Base-by-base conservation (phyloP, 208 protist species). In the Leishmania mexicana region DNA sequence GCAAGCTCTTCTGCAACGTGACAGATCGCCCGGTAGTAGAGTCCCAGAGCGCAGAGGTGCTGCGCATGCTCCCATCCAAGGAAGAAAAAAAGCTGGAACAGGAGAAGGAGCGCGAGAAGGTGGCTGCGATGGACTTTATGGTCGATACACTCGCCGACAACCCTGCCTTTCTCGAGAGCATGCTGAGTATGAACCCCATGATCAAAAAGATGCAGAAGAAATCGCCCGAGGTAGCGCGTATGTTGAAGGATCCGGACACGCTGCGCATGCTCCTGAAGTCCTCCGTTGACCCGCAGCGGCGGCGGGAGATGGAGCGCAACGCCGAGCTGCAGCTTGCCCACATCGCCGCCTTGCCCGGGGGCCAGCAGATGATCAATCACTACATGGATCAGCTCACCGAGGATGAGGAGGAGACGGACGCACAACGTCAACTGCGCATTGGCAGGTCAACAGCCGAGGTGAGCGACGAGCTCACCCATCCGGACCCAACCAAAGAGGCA, bases 201-300 rank as follows among this genome's bases (percentile, higher is more conserved):
- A 31, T 96, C 24, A 76, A 95, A 75, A 81, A 87, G 19, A 81
- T 95, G 84, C 62, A 91, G 53, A 78, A 93, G 19, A 81, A 85
- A 53, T 79, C 93, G 19, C 94, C 94, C 0, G 89, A 97, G 64
- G 70, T 94, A 53, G 85, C 76, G 35, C 79, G 80, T 10, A 75
- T 91, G 78, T 40, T 97, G 57, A 81, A 81, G 21, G 87, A 97
- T 72, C 92, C 90, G 0, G 90, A 95, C 6, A 92, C 82, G n/a
- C 47, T 97, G n/a, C 94, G 95, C 60, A 87, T 85, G 31, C 49
- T 97, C 0, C 83, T 97, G 24, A 88, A 95, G 86, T 87, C 90
- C 2, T 88, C 91, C 70, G 77, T 96, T 35, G 89, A 97, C 76
- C 93, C 93, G 38, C 87, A 96, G 72, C 87, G 86, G 3, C 80